A percentile compares a stretch with the other conserved stretches of the same genome.
Conservation (phyloP, 2,329 filamentous ascomycete species). For the Coniochaeta sp. region DNA sequence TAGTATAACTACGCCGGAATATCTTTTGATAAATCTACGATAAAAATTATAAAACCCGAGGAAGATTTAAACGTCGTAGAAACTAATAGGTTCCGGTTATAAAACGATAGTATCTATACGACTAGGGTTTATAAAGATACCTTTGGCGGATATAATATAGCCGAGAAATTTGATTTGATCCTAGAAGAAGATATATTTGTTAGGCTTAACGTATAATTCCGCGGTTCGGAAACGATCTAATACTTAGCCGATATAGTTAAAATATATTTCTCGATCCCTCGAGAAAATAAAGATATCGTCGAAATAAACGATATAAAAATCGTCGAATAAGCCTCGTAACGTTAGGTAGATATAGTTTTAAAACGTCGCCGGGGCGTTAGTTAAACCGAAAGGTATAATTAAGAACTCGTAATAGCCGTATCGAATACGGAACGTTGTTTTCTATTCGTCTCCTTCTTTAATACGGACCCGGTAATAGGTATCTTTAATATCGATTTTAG, state of each 20-base stretch:
- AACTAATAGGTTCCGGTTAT: background rate
- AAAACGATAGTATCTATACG: background rate
- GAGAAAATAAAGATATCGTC: slow-evolving; percentile 5
- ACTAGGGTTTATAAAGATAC: background rate
- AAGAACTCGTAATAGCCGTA: slow-evolving; percentile 11
- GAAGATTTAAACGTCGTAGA: background rate
- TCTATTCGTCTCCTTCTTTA: no score
- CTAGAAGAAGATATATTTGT: background rate
- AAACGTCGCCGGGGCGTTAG: slow-evolving; percentile 7
- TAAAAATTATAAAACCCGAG: background rate
- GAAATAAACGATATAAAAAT: slow-evolving; percentile 4
- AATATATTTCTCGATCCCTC: slow-evolving; percentile 1
- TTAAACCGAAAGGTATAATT: slow-evolving; percentile 18
- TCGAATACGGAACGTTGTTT: no score
- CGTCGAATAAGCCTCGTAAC: background rate
- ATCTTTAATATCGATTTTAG: no score
- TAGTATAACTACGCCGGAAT: background rate
- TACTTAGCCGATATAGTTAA: background rate
- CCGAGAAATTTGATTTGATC: background rate
- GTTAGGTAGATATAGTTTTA: slow-evolving; percentile 10
- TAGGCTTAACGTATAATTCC: background rate
- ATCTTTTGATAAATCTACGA: background rate
- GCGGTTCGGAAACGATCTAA: no score
- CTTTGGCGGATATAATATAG: background rate
- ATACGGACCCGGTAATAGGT: no score